Conservation (phyloP, 2,329 filamentous ascomycete species). For the Aureobasidium sp. region DNA sequence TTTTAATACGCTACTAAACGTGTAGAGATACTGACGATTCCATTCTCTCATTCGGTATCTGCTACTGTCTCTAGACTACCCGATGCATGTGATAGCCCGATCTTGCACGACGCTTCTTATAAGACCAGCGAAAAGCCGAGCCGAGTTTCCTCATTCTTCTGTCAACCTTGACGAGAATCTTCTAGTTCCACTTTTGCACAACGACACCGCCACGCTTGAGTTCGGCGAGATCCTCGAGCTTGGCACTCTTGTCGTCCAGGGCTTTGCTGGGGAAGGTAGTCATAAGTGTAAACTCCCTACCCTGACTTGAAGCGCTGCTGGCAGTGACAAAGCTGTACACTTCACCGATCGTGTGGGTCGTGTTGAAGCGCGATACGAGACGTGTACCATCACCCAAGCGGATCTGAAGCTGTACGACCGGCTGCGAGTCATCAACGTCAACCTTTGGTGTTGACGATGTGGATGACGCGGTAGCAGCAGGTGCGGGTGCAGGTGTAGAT, state of each 20-base stretch:
- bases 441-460: constrained; percentile 35
- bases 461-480: constrained; percentile 30
- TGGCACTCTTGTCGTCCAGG: constrained; percentile 56
- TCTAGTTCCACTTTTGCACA: constrained; percentile 48
- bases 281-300: constrained; percentile 64
- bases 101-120: too few species aligned
- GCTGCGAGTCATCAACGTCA: constrained; percentile 58
- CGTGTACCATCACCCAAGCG: constrained; percentile 72
- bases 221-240: constrained; percentile 41
- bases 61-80: too few species aligned
- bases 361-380: constrained; percentile 75
- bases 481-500: constrained; percentile 21
- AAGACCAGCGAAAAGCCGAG: too few species aligned
- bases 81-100: too few species aligned
- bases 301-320: constrained; percentile 51
- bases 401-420: constrained; percentile 64
- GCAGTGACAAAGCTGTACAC: constrained; percentile 67
- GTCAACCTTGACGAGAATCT: background rate
- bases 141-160: too few species aligned
- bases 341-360: constrained; percentile 67
- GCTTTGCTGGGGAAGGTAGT: constrained; percentile 82
- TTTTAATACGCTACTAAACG: background rate
- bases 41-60: too few species aligned
- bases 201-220: constrained; percentile 49
- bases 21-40: too few species aligned